A percentile compares a stretch with the other conserved stretches of the same genome.
Conservation (phyloP, 371 early-diverging fungal species). For the Dichotomocladium elegans region DNA sequence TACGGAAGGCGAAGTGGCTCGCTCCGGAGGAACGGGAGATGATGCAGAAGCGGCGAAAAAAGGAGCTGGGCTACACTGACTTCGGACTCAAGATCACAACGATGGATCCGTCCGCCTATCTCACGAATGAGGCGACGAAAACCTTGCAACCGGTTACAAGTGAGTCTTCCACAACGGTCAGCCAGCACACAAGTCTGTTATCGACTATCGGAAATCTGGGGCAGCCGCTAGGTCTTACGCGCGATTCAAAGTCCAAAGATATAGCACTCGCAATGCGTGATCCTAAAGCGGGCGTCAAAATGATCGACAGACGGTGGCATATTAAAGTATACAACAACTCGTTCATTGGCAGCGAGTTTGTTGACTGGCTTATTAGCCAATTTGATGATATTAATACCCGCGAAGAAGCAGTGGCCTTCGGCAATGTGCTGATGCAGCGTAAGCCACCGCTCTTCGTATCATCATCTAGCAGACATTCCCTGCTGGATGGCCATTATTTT, state of each 20-base stretch:
- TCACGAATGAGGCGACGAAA: constrained; percentile 9
- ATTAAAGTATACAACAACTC: constrained; percentile 68
- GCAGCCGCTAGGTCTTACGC: constrained; percentile 18
- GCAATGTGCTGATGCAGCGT: constrained; percentile 71
- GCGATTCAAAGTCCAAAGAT: constrained; percentile 50
- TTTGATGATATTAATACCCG: constrained; percentile 79
- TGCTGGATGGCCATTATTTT: constrained; percentile 93
- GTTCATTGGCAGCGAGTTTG: constrained; percentile 84
- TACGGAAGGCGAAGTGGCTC: constrained; percentile 58
- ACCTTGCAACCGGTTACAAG: background rate
- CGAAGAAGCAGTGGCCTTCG: constrained; percentile 81
- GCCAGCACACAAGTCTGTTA: constrained; percentile 15
- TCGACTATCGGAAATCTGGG: constrained; percentile 27
- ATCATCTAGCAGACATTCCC: constrained; percentile 64
- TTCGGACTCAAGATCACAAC: constrained; percentile 41
- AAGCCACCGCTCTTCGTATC: constrained; percentile 75
- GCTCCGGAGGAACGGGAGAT: constrained; percentile 46
- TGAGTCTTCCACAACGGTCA: background rate
- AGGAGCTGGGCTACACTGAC: constrained; percentile 33
- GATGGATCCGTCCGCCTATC: constrained; percentile 45
- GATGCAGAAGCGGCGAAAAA: constrained; percentile 41
- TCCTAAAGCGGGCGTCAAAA: constrained; percentile 62
- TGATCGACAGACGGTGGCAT: constrained; percentile 91
- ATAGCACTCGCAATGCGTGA: constrained; percentile 79
- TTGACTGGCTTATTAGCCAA: constrained; percentile 85